Conservation (phyloP, 2,329 filamentous ascomycete species). For the Epichloe elymi region DNA sequence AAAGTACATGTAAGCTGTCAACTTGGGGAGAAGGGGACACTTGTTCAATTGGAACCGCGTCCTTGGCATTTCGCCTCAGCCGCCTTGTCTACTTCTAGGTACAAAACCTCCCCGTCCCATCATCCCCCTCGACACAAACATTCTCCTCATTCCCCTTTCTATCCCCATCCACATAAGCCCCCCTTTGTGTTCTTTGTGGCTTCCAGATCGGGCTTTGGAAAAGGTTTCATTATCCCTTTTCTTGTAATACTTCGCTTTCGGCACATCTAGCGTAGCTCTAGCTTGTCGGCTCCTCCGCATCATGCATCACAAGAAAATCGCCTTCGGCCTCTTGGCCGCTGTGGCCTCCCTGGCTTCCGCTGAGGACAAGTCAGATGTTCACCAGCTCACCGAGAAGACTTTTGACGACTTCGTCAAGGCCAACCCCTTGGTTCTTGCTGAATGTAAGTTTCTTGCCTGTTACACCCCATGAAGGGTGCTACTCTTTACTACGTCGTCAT, state of each 20-base stretch:
- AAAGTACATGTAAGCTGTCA: background rate
- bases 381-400: constrained; percentile 70
- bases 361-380: constrained; percentile 57
- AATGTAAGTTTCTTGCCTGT: constrained; percentile 56
- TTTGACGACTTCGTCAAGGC: constrained; percentile 78
- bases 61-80: constrained; percentile 9
- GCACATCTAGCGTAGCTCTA: background rate
- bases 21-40: constrained; percentile 24
- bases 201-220: background rate
- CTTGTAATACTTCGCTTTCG: no score
- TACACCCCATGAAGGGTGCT: no score
- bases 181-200: constrained; percentile 3
- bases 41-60: constrained; percentile 28
- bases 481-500: background rate
- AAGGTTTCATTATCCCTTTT: background rate
- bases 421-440: constrained; percentile 81
- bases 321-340: constrained; percentile 41
- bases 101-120: constrained; percentile 22
- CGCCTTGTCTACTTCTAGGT: constrained; percentile 8
- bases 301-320: constrained; percentile 38
- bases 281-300: constrained; percentile 9
- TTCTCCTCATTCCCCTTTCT: constrained; percentile 7
- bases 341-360: constrained; percentile 46
- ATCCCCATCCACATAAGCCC: constrained; percentile 6
- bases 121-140: background rate